A percentile compares a stretch with the other conserved stretches of the same genome.
Evolutionary conservation across 1,139 yeast genomes (phyloP).

Genomic region (Hyphopichia fennica): DNA sequence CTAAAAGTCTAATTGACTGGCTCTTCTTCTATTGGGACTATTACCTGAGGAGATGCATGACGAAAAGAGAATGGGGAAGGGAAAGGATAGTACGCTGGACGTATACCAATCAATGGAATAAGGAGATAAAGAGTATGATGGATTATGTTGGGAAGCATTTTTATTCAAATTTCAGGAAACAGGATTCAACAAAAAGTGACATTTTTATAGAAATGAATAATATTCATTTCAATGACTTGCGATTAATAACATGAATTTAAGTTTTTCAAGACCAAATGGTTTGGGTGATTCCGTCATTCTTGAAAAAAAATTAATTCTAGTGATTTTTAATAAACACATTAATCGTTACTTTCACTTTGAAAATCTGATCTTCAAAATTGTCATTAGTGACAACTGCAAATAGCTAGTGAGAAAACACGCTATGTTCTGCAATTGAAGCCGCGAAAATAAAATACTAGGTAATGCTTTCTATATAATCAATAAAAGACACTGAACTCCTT

Average conservation of each 20-base stretch:
- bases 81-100: conserved; percentile 3
- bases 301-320: no score
- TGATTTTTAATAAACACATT: no score
- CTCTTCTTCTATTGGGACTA: background rate
- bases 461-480: conserved; percentile 7
- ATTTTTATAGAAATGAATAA: no score
- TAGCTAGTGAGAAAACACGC: background rate
- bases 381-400: no score
- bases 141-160: conserved; percentile 4
- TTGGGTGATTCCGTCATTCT: no score
- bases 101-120: conserved; percentile 1
- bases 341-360: no score
- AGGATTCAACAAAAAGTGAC: no score
- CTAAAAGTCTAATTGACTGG: background rate
- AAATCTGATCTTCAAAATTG: no score
- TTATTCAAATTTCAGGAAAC: background rate
- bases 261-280: no score
- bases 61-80: background rate
- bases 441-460: background rate
- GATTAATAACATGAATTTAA: no score
- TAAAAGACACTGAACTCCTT: conserved; percentile 5
- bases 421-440: no score
- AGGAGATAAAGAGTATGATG: conserved; percentile 4
- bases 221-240: no score
- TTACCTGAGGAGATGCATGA: conserved; percentile 2